Base-by-base conservation (phyloP, 2,329 filamentous ascomycete genomes). In the Arachnomyces sp. region DNA sequence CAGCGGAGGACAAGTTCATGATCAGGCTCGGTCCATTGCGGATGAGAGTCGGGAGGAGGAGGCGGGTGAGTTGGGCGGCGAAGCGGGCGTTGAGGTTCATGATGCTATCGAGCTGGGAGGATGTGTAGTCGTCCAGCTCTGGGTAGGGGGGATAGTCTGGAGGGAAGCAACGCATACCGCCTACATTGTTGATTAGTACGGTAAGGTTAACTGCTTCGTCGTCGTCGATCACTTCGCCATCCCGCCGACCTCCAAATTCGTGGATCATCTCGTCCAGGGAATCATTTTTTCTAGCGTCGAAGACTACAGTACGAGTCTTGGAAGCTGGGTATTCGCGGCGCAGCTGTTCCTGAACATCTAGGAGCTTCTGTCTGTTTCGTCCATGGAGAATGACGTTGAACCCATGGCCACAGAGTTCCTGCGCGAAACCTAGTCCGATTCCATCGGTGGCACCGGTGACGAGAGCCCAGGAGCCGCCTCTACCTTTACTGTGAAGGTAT, bases 321-420 rank as follows among this genome's bases (percentile, higher is more conserved):
- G 58, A 52, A 1, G 46, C 28, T 1, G 74, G 72, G 42, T 66
- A 68, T 7, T 57, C 43, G 1, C 49, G n/a, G 1, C 52, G 44
- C 1, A 79, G 63, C 17, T 65, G 54, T 1, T 52, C 39, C n/a
- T 60, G 52, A n/a, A 73, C 57, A 1, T 40, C 40, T 2, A 63
- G 51, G 3, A 80, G 62, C 48, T 77, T 78, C 3, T 56, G 44
- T 2, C 49, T 45, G 43, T 74, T 75, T 28, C 74, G 69, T n/a
- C 76, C 75, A 45, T 80, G 75, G 7, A 80, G 52, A 12, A 78
- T 61, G 28, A 80, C 63, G 48, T 76, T 73, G 65, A 78, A 78
- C 34, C 73, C 72, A 11, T 57, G 59, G 0, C 48, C 43, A 13
- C 69, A 69, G n/a, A 80, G 69, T 48, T 75, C 70, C 40, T 68